A percentile compares a stretch with the other conserved stretches of the same genome.
phyloP scores from a whole-genome alignment of 2,329 filamentous ascomycete genomes.

The Xylaria sp. region DNA sequence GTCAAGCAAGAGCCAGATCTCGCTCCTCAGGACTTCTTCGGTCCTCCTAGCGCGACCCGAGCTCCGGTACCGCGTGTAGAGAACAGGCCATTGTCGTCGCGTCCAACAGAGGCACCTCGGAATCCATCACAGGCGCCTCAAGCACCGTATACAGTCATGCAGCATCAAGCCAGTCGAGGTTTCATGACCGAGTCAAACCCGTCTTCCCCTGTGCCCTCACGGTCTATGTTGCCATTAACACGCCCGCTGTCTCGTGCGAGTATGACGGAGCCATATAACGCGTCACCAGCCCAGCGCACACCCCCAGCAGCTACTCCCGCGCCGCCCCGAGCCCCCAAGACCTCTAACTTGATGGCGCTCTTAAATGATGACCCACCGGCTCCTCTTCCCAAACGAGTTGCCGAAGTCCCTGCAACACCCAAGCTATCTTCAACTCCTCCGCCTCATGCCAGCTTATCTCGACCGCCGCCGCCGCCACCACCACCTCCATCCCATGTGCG shows the following conservation, averaged over 20 bases:
- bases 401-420: slow-evolving; percentile 50
- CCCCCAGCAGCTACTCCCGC: slow-evolving; percentile 49
- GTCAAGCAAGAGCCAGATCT: slow-evolving; percentile 60
- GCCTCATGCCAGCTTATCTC: slow-evolving; percentile 51
- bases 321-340: slow-evolving; percentile 56
- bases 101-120: slow-evolving; percentile 52
- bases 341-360: slow-evolving; percentile 66
- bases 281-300: slow-evolving; percentile 45
- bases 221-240: slow-evolving; percentile 41
- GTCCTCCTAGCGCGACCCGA: slow-evolving; percentile 46
- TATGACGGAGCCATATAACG: slow-evolving; percentile 41
- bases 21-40: slow-evolving; percentile 52
- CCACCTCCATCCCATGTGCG: slow-evolving; percentile 51
- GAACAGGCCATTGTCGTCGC: slow-evolving; percentile 47
- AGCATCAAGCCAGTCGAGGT: slow-evolving; percentile 48
- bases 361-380: slow-evolving; percentile 65
- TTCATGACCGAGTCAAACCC: slow-evolving; percentile 50
- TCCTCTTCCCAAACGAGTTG: slow-evolving; percentile 55
- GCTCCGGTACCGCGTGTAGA: slow-evolving; percentile 49
- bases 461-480: slow-evolving; percentile 48
- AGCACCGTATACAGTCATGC: slow-evolving; percentile 45
- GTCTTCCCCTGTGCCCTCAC: slow-evolving; percentile 47
- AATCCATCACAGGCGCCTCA: slow-evolving; percentile 43
- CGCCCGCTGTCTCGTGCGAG: slow-evolving; percentile 41
- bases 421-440: slow-evolving; percentile 59